Evolutionary conservation across 2,329 filamentous ascomycete species (phyloP), one percentile per base, ranked within the genome.

Genomic region (Colletotrichum sp.): DNA sequence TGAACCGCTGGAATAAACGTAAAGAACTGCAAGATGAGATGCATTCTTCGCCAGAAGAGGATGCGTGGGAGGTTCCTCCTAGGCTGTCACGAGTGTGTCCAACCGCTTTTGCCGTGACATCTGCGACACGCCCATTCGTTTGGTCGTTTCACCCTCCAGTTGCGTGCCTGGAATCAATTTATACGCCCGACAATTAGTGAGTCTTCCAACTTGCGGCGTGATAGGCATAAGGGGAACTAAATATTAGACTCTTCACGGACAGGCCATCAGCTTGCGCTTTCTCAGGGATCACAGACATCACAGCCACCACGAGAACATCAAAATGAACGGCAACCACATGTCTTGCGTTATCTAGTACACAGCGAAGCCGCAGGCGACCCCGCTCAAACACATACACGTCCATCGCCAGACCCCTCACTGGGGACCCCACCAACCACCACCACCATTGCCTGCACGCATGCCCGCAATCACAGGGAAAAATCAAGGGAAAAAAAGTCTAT

Each of bases 281-380:
- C 16, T 39, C 4, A 18, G 36, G 14, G 7, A 39, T 39, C 12
- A n/a, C 10, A 52, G 3, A 21, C 10, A 52, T 52, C n/a, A 52
- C 43, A 12, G 18, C 8, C 1, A 13, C n/a, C 43, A 21, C 10
- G 10, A 52, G 4, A 13, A 13, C 43, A 4, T 52, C 43, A 52
- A 24, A 24, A 52, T 52, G 26, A 68, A 16, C 52, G 68, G 72
- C 48, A 75, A 75, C 55, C 36, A 55, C 69, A 64, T 68, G 70
- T 72, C 73, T 75, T 68, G 68, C 69, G 73, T 68, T 75, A 75
- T 72, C 43, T 68, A 64, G 57, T 75, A 75, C 73, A 75, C 39
- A 69, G 64, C 59, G 36, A 65, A 39, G 74, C 32, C 65, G 36
- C 34, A 69, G 3, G 32, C 55, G 39, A 30, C 69, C 61, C 68